Evolutionary conservation across 805 yeast genomes (phyloP).

Genomic region (Metschnikowia santaceciliae): DNA sequence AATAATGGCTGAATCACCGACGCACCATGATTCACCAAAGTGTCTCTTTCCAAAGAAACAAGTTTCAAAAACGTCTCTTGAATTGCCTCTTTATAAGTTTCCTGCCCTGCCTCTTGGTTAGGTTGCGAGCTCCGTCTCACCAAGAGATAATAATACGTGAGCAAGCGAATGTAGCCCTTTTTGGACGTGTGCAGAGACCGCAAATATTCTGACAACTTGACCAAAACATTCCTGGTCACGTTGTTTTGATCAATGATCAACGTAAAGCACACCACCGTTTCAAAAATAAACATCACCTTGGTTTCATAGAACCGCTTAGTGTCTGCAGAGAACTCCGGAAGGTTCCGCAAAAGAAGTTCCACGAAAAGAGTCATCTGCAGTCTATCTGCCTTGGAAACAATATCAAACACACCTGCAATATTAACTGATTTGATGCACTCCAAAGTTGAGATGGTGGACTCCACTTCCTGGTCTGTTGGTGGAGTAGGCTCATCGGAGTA

Average conservation of each 20-base stretch:
- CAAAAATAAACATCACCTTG: constrained; percentile 47
- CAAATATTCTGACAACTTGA: constrained; percentile 13
- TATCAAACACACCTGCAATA: constrained; percentile 52
- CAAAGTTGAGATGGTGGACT: constrained; percentile 72
- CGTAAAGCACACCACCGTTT: constrained; percentile 36
- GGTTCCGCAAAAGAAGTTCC: constrained; percentile 22
- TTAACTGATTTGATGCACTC: constrained; percentile 78
- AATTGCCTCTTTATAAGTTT: constrained; percentile 9
- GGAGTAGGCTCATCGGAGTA: constrained; percentile 81
- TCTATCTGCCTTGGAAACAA: constrained; percentile 37
- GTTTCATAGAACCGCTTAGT: constrained; percentile 42
- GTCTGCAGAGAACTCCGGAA: constrained; percentile 27
- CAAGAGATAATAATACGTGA: constrained; percentile 50
- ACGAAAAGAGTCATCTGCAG: constrained; percentile 38
- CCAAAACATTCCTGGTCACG: constrained; percentile 17
- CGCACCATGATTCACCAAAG: constrained; percentile 41
- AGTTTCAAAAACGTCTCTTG: constrained; percentile 4
- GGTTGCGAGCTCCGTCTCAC: constrained; percentile 26
- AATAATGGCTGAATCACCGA: constrained; percentile 47
- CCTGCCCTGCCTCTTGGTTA: constrained; percentile 16
- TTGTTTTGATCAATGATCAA: constrained; percentile 26
- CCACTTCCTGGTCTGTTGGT: constrained; percentile 91
- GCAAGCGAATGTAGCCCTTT: constrained; percentile 39
- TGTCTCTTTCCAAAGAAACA: constrained; percentile 36
- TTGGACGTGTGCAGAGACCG: constrained; percentile 22